Evolutionary conservation across 495 filamentous ascomycete genomes (phyloP), one percentile per base, ranked within the genome.

Genomic region (Penicillium samsonianum): DNA sequence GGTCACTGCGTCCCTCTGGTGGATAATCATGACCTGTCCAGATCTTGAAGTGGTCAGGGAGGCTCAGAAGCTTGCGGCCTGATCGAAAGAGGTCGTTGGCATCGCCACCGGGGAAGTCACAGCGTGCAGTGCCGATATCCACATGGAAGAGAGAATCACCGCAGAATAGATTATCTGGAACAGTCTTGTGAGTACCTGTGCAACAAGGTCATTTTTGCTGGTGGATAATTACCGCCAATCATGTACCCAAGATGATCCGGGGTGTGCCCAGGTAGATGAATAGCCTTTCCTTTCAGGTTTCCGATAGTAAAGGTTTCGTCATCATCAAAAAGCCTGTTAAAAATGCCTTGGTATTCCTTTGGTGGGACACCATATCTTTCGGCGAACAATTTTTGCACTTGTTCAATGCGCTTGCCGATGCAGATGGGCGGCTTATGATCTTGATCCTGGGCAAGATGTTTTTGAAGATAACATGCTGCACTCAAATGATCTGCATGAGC

Each of bases 401-500:
- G 57, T 3, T 46, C 64, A 37, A 86, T 84, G 14, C 83, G 73
- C 52, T 77, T 75, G 30, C 84, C 84, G 53, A 85, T 85, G 47
- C 78, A 70, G 12, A 86, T 73, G 6, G 79, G 61, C 9, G 66
- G 62, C 12, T 59, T 70, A 4, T 33, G 54, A 11, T 58, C 62
- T 43, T 72, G 65, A 0, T 22, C 37, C 7, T 65, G 48, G 1
- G 48, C 55, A 5, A 87, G 74, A 16, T 65, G 60, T 2, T 50
- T 55, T 60, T 84, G 82, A 1, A 87, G 70, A 55, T 86, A 87
- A 5, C 65, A 68, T 0, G 82, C 67, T 0, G 84, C 78, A 1
- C 81, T 85, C n/a, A 86, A 65, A 61, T 87, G 84, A 69, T 86
- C 84, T 42, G 84, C 84, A 61, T 87, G 84, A 12, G 74, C 77